Base-by-base conservation (phyloP, 2,329 filamentous ascomycete species). In the Lachnellula cervina region DNA sequence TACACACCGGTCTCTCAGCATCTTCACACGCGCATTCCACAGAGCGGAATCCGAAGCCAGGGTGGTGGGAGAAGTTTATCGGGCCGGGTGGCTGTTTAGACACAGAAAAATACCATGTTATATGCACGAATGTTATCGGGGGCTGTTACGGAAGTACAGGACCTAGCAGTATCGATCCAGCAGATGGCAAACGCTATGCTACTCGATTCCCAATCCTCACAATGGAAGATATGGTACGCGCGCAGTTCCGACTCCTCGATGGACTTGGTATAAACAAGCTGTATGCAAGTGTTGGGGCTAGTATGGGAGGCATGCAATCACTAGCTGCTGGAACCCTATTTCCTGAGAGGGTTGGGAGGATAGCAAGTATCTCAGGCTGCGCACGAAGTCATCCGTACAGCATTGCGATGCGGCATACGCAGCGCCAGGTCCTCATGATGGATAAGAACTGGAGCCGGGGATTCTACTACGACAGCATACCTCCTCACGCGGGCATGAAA, bases 41-140 rank as follows among this genome's bases (percentile, higher is more conserved):
- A n/a, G 79, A 82, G 51, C 76, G 79, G 9, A 99, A 99, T 71
- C 82, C 89, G 0, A 88, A 92, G 70, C 88, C 91, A 0, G 94
- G 94, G 3, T 99, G 94, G 94, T 99, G 94, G 94, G 94, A 99
- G 74, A 93, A 88, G 72, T 99, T 99, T 71, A 97, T 99, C 67
- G 94, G 94, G 0, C 88, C 92, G 0, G 90, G 89, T 0, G 80
- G 81, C 19, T 88, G 90, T 11, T 75, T 99, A 9, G 90, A 99
- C 71, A 99, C 94, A 1, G 76, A 93, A 72, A 93, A 90, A 70
- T 96, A 95, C 76, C 90, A 91, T 68, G 76, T 99, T 58, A 90
- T 99, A 59, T 99, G 94, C 75, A 97, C 94, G 9, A 99, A 99
- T 70, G 92, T 97, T 47, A 81, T 99, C 37, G 94, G 94, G 51